Percentiles rank a stretch among this genome's conserved stretches.
These are phyloP conservation scores for Lactarius akahatsu DNA, from an alignment of 768 basidiomycete genomes.

Conservation along the genomic window DNA sequence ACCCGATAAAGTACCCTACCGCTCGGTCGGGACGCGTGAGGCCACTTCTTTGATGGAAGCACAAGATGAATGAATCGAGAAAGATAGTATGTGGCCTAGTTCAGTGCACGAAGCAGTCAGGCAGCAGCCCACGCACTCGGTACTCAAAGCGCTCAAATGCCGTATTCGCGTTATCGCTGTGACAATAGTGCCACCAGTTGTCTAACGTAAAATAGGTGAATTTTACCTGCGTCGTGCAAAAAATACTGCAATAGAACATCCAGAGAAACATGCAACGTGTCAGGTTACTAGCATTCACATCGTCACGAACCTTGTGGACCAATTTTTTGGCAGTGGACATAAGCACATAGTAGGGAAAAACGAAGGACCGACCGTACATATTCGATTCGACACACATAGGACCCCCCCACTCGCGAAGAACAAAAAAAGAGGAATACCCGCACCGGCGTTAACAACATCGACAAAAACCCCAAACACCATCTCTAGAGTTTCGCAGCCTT, in stretches of 20 bases:
- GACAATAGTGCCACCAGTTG: neutral
- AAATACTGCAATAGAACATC: neutral
- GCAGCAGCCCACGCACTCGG: slow-evolving; percentile 14
- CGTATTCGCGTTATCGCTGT: slow-evolving; percentile 3
- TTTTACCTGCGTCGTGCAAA: neutral
- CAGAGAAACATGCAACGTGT: slow-evolving; percentile 9
- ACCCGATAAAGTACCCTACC: neutral
- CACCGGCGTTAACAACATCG: slow-evolving; percentile 27
- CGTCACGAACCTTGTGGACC: slow-evolving; percentile 25
- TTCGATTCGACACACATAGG: slow-evolving; percentile 19
- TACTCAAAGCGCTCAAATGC: neutral
- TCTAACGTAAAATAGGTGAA: neutral
- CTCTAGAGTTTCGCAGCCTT: slow-evolving; percentile 21
- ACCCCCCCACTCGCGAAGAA: slow-evolving; percentile 1
- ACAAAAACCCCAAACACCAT: slow-evolving; percentile 12
- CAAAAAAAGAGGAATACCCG: slow-evolving; percentile 28
- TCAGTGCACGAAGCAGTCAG: slow-evolving; percentile 5
- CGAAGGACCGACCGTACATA: slow-evolving; percentile 36
- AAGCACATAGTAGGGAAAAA: slow-evolving; percentile 24
- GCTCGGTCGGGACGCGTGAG: neutral
- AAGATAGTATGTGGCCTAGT: neutral
- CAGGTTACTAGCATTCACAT: slow-evolving; percentile 21
- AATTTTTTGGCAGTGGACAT: slow-evolving; percentile 20
- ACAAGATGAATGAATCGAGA: neutral
- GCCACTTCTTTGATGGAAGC: neutral